phyloP scores from a whole-genome alignment of 1,284 basidiomycete species.

The Hypsizygus ulmarius region DNA sequence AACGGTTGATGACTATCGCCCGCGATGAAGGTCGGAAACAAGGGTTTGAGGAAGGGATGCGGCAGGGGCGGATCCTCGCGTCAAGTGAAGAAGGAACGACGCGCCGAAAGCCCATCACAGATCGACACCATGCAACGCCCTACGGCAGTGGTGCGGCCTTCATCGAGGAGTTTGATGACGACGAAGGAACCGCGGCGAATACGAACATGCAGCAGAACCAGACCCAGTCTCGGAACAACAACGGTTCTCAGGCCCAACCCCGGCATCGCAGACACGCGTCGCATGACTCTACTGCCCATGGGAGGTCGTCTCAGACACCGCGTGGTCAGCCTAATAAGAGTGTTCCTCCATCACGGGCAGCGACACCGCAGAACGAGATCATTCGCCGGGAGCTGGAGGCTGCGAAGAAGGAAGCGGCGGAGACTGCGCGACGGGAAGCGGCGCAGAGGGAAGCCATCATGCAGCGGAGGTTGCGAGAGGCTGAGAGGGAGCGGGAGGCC shows the following conservation, averaged over 20 bases:
- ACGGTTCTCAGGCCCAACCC: neutral
- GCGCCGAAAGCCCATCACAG: slow-evolving; percentile 1
- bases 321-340: slow-evolving; percentile 9
- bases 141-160: slow-evolving; percentile 16
- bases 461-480: slow-evolving; percentile 3
- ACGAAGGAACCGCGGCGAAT: neutral
- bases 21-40: slow-evolving; percentile 34
- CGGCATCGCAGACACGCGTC: slow-evolving; percentile 1
- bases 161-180: slow-evolving; percentile 15
- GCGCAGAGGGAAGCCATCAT: slow-evolving; percentile 12
- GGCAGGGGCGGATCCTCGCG: slow-evolving; percentile 28
- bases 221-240: neutral
- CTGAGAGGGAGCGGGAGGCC: slow-evolving; percentile 14
- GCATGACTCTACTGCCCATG: neutral
- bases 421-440: slow-evolving; percentile 7
- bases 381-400: slow-evolving; percentile 14
- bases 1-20: slow-evolving; percentile 29
- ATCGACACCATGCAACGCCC: slow-evolving; percentile 8
- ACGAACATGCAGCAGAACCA: neutral
- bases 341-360: slow-evolving; percentile 10
- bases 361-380: slow-evolving; percentile 7
- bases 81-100: slow-evolving; percentile 8
- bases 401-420: slow-evolving; percentile 13
- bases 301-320: slow-evolving; percentile 2
- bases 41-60: slow-evolving; percentile 34